phyloP scores from a whole-genome alignment of 768 basidiomycete species.

The Nidularia pulvinata region DNA sequence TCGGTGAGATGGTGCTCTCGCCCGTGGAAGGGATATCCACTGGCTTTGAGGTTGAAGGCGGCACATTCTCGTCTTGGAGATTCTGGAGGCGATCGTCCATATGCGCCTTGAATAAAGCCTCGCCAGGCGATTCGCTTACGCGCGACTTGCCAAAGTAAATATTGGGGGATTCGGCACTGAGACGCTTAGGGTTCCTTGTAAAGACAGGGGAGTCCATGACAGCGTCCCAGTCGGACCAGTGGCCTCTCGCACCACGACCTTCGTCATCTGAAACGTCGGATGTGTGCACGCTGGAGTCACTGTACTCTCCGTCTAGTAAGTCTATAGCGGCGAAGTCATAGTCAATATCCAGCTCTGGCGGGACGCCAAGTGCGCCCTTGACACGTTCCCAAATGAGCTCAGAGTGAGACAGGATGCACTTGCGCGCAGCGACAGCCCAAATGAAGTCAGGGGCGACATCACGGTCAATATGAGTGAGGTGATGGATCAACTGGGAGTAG shows the following conservation, averaged over 20 bases:
- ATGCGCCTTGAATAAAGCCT: conserved; percentile 13
- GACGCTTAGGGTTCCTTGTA: conserved; percentile 16
- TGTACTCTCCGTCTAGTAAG: conserved; percentile 13
- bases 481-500: conserved; percentile 65
- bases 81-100: conserved; percentile 14
- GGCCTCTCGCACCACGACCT: conserved; percentile 31
- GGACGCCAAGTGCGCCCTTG: conserved; percentile 86
- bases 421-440: conserved; percentile 76
- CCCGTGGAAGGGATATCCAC: background rate
- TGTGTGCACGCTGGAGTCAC: conserved; percentile 23
- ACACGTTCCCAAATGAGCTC: conserved; percentile 93
- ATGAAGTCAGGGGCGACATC: conserved; percentile 62
- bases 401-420: conserved; percentile 72
- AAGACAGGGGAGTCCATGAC: conserved; percentile 41
- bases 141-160: conserved; percentile 7
- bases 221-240: conserved; percentile 46
- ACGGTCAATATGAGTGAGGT: conserved; percentile 67
- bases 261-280: conserved; percentile 41
- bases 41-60: conserved; percentile 1
- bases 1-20: conserved; percentile 11
- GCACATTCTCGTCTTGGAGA: conserved; percentile 9
- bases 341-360: conserved; percentile 78
- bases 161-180: conserved; percentile 18
- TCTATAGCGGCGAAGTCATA: conserved; percentile 24
- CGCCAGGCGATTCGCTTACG: conserved; percentile 7